phyloP scores from a whole-genome alignment of 2,329 filamentous ascomycete genomes.

The Monascus ruber region DNA sequence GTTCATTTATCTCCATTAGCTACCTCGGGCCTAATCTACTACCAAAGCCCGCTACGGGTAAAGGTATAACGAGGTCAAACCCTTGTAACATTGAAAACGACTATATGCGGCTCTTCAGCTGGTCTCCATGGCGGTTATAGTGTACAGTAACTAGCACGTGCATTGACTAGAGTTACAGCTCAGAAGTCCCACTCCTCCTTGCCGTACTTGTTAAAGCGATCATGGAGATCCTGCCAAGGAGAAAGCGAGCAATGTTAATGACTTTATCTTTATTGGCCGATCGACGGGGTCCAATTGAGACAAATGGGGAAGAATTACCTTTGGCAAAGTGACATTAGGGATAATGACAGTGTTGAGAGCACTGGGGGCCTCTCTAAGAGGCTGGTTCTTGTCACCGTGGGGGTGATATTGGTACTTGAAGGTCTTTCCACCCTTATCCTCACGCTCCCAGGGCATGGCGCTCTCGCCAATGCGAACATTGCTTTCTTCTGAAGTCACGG shows the following conservation, averaged over 20 bases:
- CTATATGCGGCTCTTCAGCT: conserved; percentile 7
- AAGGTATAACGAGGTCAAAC: no score
- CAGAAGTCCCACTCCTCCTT: conserved; percentile 67
- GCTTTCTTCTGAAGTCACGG: conserved; percentile 62
- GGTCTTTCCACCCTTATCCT: conserved; percentile 49
- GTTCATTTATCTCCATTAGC: no score
- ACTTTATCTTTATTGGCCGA: not conserved
- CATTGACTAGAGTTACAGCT: conserved; percentile 4
- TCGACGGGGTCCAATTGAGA: not conserved
- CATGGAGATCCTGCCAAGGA: conserved; percentile 63
- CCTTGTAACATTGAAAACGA: no score
- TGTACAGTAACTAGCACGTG: conserved; percentile 18
- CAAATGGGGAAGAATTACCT: conserved; percentile 44
- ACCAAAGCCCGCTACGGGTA: no score
- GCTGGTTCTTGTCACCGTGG: conserved; percentile 64
- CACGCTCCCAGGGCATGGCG: conserved; percentile 86
- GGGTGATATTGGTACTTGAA: conserved; percentile 73
- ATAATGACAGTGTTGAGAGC: conserved; percentile 91
- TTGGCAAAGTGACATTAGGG: conserved; percentile 84
- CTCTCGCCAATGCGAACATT: conserved; percentile 60
- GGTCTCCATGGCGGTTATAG: conserved; percentile 36
- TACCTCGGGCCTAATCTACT: no score
- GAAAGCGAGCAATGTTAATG: not conserved
- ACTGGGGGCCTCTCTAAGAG: conserved; percentile 81
- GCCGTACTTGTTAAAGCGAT: conserved; percentile 99